Base-by-base conservation (phyloP, 2,329 filamentous ascomycete genomes). In the Cylindrodendrum hubeiense region DNA sequence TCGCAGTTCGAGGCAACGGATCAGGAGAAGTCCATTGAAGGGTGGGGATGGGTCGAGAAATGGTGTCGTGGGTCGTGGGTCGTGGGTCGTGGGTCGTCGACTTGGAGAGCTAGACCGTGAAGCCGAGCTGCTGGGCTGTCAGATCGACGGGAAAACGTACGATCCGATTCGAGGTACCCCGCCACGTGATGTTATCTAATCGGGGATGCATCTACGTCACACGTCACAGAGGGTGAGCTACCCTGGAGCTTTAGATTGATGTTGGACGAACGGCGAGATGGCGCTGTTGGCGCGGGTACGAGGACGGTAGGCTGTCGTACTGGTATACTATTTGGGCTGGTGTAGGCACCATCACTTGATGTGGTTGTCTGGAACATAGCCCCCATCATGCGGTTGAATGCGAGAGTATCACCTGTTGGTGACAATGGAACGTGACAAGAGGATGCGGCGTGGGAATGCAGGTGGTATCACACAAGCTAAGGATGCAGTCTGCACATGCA, bases 121-220 rank as follows among this genome's bases (percentile, higher is more conserved):
- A 60, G 50, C 43, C 43, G 43, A 50, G 53, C 41, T 51, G n/a
- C 33, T 44, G 56, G 39, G 37, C 52, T 49, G 46, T 34, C 46
- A 52, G 39, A 47, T 46, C 22, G 51, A 60, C 62, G 46, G 57
- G 57, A 34, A 52, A 64, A 64, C 55, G 21, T 60, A 64, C 56
- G 61, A 64, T 55, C 50, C 61, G 50, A 60, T 60, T 53, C 22
- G n/a, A 41, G 41, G 21, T 60, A 50, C 57, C 62, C 62, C 62
- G 41, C 61, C 62, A 65, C 57, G 62, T 61, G 62, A 65, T 61
- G 62, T 60, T 55, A 60, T 53, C 62, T 61, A 51, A 60, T 60
- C 50, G 50, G 19, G 17, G 17, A n/a, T 17, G 26, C 15, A 30
- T 47, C 52, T 24, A 50, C 52, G 46, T 63, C 60, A 57, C 28